Evolutionary conservation across 2,329 filamentous ascomycete species (phyloP), one percentile per base, ranked within the genome.

Genomic region (Neonectria hederae): DNA sequence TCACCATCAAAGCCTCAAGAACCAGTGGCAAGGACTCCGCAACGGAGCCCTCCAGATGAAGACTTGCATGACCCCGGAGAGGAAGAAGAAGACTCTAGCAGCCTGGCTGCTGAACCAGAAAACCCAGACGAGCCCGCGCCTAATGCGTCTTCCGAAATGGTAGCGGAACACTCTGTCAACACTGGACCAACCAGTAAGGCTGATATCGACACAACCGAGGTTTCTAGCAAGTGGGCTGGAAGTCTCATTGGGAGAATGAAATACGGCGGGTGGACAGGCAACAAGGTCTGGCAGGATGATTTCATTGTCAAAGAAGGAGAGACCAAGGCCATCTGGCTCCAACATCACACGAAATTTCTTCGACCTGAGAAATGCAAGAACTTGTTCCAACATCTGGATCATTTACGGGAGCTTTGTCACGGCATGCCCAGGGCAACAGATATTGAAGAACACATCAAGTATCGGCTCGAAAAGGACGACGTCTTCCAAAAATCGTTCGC

Each of bases 131-230:
- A 49, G 11, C 10, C 46, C 10, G 19, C 56, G 13, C 35, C 28
- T 1, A 60, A 58, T 19, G n/a, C 17, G 21, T 42, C n/a, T 24
- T 53, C 21, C 9, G 49, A 48, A 46, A 8, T 52, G 19, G 5
- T 30, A 9, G 35, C 14, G 4, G 62, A 72, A 22, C 69, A 73
- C 38, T 72, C 72, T 11, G 49, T 74, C 22, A n/a, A 69, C 9
- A 49, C 35, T 74, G 35, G 62, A 62, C 10, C 24, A 62, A 10
- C 68, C 67, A n/a, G 22, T 1, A 54, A 65, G 22, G 19, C 43
- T 21, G 22, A 60, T 2, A 28, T 46, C 5, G 42, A 53, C 10
- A 65, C 49, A 7, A 53, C 65, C n/a, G 35, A 51, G 5, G 49
- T 74, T 4, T 48, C 49, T 8, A 62, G 59, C n/a, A 24, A 59